These are phyloP conservation scores for Leccinellum rugosiceps DNA, from an alignment of 768 basidiomycete species.

Conservation along the genomic window DNA sequence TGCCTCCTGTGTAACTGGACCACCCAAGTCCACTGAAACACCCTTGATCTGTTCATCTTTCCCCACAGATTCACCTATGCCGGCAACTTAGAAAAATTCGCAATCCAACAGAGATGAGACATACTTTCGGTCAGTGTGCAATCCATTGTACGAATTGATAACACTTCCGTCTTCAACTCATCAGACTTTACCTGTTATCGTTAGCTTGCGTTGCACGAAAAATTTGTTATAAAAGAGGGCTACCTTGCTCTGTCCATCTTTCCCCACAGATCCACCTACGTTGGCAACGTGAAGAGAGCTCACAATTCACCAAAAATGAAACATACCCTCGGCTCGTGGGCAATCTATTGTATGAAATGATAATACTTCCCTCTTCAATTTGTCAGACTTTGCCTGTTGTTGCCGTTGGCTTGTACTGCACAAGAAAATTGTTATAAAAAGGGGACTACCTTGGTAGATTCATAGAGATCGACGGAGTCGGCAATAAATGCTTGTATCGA, in stretches of 20 bases:
- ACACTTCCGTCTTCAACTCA: background rate
- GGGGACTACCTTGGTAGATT: background rate
- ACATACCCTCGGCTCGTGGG: constrained; percentile 1
- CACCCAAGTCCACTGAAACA: background rate
- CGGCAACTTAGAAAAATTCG: background rate
- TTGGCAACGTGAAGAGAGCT: too few species aligned
- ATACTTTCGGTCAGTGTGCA: constrained; percentile 1
- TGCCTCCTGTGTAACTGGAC: background rate
- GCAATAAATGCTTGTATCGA: background rate
- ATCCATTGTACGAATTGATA: background rate
- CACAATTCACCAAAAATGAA: background rate
- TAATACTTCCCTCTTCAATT: background rate
- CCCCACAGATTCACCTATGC: background rate
- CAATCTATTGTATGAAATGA: background rate
- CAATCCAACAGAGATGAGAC: background rate
- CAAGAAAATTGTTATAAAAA: background rate
- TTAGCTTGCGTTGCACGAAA: background rate
- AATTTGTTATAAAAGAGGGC: background rate
- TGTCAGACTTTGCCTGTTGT: background rate
- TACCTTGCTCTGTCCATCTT: background rate
- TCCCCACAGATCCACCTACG: background rate
- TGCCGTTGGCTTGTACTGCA: background rate
- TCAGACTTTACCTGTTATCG: constrained; percentile 1
- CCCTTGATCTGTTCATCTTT: background rate
- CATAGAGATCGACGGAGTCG: background rate